These are phyloP conservation scores for Fusarium annulatum DNA, from an alignment of 2,329 filamentous ascomycete species.

Conservation along the genomic window DNA sequence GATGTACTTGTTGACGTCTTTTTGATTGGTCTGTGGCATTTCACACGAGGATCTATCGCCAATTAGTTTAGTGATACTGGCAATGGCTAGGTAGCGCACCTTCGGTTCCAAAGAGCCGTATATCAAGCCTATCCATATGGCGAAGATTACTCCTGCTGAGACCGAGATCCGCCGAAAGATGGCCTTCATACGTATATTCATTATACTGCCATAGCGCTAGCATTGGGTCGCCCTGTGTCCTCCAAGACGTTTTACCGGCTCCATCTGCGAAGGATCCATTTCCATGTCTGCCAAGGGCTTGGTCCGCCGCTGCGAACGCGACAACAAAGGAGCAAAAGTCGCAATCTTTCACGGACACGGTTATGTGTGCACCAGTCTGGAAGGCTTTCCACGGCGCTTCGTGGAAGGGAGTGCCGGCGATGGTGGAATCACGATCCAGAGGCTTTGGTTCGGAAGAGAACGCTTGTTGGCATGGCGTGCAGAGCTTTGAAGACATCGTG, in stretches of 20 bases:
- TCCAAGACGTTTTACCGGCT: too few species aligned
- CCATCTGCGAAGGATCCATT: background rate
- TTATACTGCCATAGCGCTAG: background rate
- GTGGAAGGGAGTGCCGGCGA: background rate
- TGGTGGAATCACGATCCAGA: rapidly evolving
- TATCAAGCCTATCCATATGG: background rate
- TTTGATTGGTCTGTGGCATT: background rate
- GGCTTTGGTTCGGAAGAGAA: background rate
- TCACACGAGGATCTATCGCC: background rate
- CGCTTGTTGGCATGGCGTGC: background rate
- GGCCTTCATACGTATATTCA: background rate
- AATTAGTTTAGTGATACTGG: rapidly evolving
- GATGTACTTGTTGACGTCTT: background rate
- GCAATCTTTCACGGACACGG: background rate
- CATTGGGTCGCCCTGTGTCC: background rate
- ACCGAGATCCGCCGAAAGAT: background rate
- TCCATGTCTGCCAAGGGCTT: background rate
- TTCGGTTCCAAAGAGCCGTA: background rate
- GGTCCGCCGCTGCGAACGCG: background rate
- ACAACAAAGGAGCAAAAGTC: slow-evolving; percentile 1
- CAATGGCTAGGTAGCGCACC: background rate
- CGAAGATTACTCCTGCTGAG: background rate
- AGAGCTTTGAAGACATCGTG: background rate
- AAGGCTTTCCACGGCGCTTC: slow-evolving; percentile 1
- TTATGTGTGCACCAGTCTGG: background rate